Evolutionary conservation across 83 land plant species (phyloP).

Genomic region (Larix sibirica): DNA sequence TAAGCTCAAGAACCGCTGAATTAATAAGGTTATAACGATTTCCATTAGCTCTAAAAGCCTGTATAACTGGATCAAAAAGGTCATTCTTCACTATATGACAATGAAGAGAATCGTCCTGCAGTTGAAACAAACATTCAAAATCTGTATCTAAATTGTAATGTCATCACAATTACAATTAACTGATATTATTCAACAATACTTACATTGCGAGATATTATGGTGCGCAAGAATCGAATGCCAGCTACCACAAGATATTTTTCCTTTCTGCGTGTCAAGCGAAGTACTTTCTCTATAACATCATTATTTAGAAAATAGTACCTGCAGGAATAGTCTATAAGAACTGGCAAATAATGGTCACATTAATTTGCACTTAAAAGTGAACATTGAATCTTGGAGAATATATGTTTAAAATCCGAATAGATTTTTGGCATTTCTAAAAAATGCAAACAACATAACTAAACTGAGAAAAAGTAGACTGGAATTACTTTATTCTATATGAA

Average conservation of each 20-base stretch:
- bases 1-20: constrained; percentile 85
- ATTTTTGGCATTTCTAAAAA: background rate
- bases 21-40: constrained; percentile 89
- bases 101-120: constrained; percentile 84
- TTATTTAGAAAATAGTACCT: constrained; percentile 84
- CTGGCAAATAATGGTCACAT: background rate
- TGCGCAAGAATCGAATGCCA: constrained; percentile 84
- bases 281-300: constrained; percentile 81
- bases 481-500: constrained; percentile 86
- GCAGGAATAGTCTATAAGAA: constrained; percentile 21
- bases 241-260: constrained; percentile 88
- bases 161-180: too few relatives aligned
- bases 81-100: constrained; percentile 79
- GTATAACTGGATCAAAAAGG: constrained; percentile 78
- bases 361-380: background rate
- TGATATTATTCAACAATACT: constrained; percentile 13
- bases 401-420: background rate
- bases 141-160: background rate
- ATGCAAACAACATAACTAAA: background rate
- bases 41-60: constrained; percentile 85
- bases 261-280: constrained; percentile 68
- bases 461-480: background rate
- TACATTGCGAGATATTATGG: constrained; percentile 83
- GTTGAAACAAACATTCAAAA: constrained; percentile 1
- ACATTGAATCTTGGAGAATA: background rate